Evolutionary conservation across 352 stramenopile genomes (phyloP).

Genomic region (Phytophthora meadii): DNA sequence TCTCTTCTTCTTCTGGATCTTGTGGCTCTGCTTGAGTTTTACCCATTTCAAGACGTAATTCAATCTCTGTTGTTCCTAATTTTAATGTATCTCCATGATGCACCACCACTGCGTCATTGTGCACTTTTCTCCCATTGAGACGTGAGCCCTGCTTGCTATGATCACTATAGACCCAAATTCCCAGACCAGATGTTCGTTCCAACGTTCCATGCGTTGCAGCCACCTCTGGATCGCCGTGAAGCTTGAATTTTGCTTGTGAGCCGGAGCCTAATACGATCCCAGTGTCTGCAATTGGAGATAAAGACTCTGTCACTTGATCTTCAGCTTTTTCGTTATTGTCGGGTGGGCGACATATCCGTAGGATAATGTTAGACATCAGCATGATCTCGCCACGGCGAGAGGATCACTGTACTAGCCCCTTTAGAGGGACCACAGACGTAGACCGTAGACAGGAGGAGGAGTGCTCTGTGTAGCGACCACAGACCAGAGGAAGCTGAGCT

Average conservation of each 20-base stretch:
- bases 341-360: slow-evolving; percentile 15
- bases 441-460: background rate
- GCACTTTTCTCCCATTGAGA: slow-evolving; percentile 54
- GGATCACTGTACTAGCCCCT: background rate
- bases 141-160: slow-evolving; percentile 62
- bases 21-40: slow-evolving; percentile 10
- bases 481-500: background rate
- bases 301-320: slow-evolving; percentile 6
- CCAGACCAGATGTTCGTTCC: slow-evolving; percentile 50
- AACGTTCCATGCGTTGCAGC: slow-evolving; percentile 55
- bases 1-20: slow-evolving; percentile 13
- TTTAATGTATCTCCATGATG: slow-evolving; percentile 60
- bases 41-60: slow-evolving; percentile 37
- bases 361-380: slow-evolving; percentile 18
- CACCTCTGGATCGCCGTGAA: slow-evolving; percentile 23
- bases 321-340: slow-evolving; percentile 25
- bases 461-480: background rate
- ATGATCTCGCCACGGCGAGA: slow-evolving; percentile 2
- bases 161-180: slow-evolving; percentile 83
- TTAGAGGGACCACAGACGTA: too few relatives aligned
- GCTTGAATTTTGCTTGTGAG: slow-evolving; percentile 16
- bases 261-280: slow-evolving; percentile 27
- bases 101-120: slow-evolving; percentile 62
- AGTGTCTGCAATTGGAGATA: slow-evolving; percentile 4
- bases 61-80: slow-evolving; percentile 64